These are phyloP conservation scores for Cadophora sp. DNA, from an alignment of 2,329 filamentous ascomycete genomes.

Conservation along the genomic window DNA sequence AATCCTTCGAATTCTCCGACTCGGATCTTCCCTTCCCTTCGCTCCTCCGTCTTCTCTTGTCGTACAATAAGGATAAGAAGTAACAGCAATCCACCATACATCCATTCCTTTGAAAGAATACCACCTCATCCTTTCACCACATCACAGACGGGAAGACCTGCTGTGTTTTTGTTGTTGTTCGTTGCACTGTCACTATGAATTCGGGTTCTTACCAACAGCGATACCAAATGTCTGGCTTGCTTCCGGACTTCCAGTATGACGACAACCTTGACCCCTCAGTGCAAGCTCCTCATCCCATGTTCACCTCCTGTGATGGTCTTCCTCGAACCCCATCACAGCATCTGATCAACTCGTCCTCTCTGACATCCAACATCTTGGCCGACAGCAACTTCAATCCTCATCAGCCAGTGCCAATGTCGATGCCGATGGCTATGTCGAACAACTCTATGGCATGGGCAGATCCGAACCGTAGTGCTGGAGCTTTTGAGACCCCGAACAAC, in stretches of 20 bases:
- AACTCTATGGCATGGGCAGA: slow-evolving; percentile 32
- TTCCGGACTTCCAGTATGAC: slow-evolving; percentile 35
- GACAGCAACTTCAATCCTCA: slow-evolving; percentile 31
- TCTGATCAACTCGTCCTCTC: slow-evolving; percentile 34
- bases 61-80: slow-evolving; percentile 37
- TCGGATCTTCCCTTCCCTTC: slow-evolving; percentile 23
- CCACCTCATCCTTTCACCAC: slow-evolving; percentile 36
- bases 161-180: slow-evolving; percentile 25
- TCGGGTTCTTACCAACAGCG: slow-evolving; percentile 36
- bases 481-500: slow-evolving; percentile 29
- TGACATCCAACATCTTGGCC: slow-evolving; percentile 28
- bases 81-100: slow-evolving; percentile 34
- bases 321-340: slow-evolving; percentile 36
- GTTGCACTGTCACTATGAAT: slow-evolving; percentile 37
- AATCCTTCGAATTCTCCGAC: slow-evolving; percentile 42
- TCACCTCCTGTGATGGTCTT: slow-evolving; percentile 39
- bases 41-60: slow-evolving; percentile 32
- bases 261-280: slow-evolving; percentile 28
- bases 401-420: slow-evolving; percentile 30
- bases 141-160: slow-evolving; percentile 33
- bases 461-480: slow-evolving; percentile 25
- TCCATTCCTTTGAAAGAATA: slow-evolving; percentile 30
- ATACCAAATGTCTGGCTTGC: slow-evolving; percentile 35
- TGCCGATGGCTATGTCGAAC: slow-evolving; percentile 33
- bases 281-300: slow-evolving; percentile 35